Evolutionary conservation across 371 early-diverging fungal genomes (phyloP), one percentile per base, ranked within the genome.

Genomic region (Funneliformis caledonium): DNA sequence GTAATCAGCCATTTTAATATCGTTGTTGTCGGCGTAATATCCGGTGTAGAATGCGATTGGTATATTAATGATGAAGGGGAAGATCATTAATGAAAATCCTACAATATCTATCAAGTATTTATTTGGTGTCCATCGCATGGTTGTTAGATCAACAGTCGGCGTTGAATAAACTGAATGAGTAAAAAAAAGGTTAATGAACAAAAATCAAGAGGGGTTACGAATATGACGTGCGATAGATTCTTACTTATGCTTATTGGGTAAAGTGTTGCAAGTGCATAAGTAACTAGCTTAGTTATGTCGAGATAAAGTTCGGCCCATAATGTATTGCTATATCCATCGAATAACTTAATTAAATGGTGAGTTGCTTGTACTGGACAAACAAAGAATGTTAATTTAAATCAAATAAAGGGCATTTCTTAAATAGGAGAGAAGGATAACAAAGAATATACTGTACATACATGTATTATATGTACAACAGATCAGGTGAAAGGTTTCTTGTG

Each of bases 41-140:
- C 78, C 78, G 0, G 69, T 78, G 6, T 68, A 33, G 22, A 33
- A 33, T 22, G 78, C 43, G 0, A 78, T n/a, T 42, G 78, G 78
- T 43, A 69, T 12, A 67, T 33, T 59, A 22, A 26, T 62, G 10
- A 50, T 42, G 52, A 78, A 56, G 9, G 78, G 78, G 48, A 52
- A 45, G n/a, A 78, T 19, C 45, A 78, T 78, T 43, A 78, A 50
- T 6, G n/a, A 22, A 22, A 52, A 37, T 50, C 37, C 50, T 7
- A 61, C 14, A 45, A 78, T 68, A 52, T 78, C 56, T 42, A 76
- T 48, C 10, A 69, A n/a, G 59, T 52, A 50, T 33, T 50, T 68
- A 50, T 78, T 78, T 19, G 67, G 78, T 19, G 33, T 37, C 26
- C 33, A 37, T 50, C 64, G 37, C 19, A 37, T 22, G 4, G 19